These are phyloP conservation scores for Chrysoporthe cubensis DNA, from an alignment of 2,329 filamentous ascomycete genomes.

Conservation along the genomic window DNA sequence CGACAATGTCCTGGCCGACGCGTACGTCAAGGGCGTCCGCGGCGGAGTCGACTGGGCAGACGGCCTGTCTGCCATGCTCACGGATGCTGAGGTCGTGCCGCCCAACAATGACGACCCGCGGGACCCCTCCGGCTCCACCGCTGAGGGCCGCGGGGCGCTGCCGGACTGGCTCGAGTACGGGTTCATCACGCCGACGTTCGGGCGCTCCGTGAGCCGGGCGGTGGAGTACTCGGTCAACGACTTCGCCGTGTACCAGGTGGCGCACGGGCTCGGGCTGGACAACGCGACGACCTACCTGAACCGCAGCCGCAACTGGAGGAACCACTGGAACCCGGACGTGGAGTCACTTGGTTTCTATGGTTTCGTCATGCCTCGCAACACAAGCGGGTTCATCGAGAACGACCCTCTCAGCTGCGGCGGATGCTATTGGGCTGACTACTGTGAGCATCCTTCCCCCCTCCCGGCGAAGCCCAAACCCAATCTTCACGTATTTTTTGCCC, in stretches of 20 bases:
- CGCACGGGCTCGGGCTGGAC: slow-evolving; percentile 56
- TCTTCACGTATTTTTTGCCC: no score
- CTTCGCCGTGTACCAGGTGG: slow-evolving; percentile 69
- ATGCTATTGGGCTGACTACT: slow-evolving; percentile 68
- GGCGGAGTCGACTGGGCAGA: slow-evolving; percentile 67
- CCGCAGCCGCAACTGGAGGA: slow-evolving; percentile 70
- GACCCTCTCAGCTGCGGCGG: slow-evolving; percentile 63
- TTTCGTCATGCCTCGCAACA: slow-evolving; percentile 66
- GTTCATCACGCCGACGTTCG: slow-evolving; percentile 67
- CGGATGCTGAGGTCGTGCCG: slow-evolving; percentile 67
- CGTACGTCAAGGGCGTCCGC: slow-evolving; percentile 69
- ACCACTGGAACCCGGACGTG: slow-evolving; percentile 68
- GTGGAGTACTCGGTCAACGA: slow-evolving; percentile 73
- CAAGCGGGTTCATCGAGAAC: slow-evolving; percentile 54
- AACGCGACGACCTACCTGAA: slow-evolving; percentile 63
- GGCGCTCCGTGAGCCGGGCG: slow-evolving; percentile 64
- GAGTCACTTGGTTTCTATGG: slow-evolving; percentile 64
- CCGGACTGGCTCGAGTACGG: slow-evolving; percentile 69
- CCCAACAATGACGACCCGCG: slow-evolving; percentile 61
- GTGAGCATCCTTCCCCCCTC: slow-evolving; percentile 31
- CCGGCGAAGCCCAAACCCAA: no score
- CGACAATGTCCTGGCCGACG: slow-evolving; percentile 74
- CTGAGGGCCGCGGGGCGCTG: slow-evolving; percentile 70
- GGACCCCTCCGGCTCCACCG: slow-evolving; percentile 63
- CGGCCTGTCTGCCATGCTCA: slow-evolving; percentile 66